These are phyloP conservation scores for Aspergillus ostianus DNA, from an alignment of 495 filamentous ascomycete genomes.

Conservation along the genomic window DNA sequence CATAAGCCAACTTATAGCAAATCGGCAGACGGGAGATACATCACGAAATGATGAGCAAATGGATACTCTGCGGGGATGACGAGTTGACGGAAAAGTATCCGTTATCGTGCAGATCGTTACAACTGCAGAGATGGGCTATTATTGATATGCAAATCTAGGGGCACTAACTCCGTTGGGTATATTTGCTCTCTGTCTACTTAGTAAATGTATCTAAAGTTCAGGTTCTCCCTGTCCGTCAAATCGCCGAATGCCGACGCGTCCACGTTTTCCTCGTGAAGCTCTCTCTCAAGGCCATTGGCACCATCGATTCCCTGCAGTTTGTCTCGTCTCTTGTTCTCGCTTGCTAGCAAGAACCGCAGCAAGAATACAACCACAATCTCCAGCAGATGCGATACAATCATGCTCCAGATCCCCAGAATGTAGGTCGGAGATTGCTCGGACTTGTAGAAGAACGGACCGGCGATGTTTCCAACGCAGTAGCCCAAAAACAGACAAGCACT, in stretches of 20 bases:
- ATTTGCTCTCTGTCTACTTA: background rate
- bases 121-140: too few relatives aligned
- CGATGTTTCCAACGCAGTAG: conserved; percentile 53
- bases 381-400: conserved; percentile 61
- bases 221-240: conserved; percentile 60
- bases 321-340: conserved; percentile 58
- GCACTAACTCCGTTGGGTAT: too few relatives aligned
- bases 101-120: too few relatives aligned
- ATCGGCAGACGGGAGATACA: too few relatives aligned
- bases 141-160: too few relatives aligned
- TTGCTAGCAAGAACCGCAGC: conserved; percentile 47
- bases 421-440: conserved; percentile 54
- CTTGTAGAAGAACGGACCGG: conserved; percentile 64
- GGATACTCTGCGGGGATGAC: too few relatives aligned
- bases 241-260: conserved; percentile 58
- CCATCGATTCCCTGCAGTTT: conserved; percentile 33
- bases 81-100: too few relatives aligned
- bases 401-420: conserved; percentile 58
- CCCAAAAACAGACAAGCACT: conserved; percentile 57
- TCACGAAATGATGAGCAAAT: too few relatives aligned
- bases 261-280: conserved; percentile 49
- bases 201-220: conserved; percentile 38
- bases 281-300: conserved; percentile 38
- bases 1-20: too few relatives aligned
- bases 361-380: conserved; percentile 47